phyloP scores from a whole-genome alignment of 345 rosid genomes.

The Gossypium australe region DNA sequence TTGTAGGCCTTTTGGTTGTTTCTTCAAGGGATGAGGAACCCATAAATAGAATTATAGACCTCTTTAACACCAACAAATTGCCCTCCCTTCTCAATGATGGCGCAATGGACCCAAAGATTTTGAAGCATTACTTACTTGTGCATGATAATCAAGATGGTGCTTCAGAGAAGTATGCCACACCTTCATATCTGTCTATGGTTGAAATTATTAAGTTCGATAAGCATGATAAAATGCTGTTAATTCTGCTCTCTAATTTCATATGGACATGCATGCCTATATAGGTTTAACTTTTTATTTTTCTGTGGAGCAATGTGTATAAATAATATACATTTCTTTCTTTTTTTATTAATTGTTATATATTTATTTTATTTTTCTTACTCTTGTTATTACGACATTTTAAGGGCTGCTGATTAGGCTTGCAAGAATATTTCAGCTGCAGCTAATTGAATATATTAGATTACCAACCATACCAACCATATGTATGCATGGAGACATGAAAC shows the following conservation, averaged over 20 bases:
- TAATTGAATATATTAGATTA: background rate
- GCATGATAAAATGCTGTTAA: background rate
- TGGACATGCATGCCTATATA: background rate
- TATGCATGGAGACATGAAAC: background rate
- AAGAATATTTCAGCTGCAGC: background rate
- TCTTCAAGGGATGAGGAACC: conserved; percentile 92
- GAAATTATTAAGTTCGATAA: background rate
- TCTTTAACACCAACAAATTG: conserved; percentile 68
- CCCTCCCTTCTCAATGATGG: conserved; percentile 87
- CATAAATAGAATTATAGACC: conserved; percentile 71
- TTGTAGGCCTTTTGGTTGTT: conserved; percentile 84
- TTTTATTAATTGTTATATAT: background rate
- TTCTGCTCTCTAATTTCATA: background rate
- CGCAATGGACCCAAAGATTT: conserved; percentile 84
- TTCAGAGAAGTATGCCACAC: conserved; percentile 60
- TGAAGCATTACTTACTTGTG: conserved; percentile 79
- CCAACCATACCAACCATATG: background rate
- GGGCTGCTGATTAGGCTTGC: background rate
- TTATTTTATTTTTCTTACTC: background rate
- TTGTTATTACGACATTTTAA: background rate
- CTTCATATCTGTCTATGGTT: conserved; percentile 15
- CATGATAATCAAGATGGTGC: conserved; percentile 85
- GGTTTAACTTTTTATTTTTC: background rate
- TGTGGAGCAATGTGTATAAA: background rate
- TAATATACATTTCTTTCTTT: no score